phyloP scores from a whole-genome alignment of 768 basidiomycete genomes.

The Podaxis mareebaensis region DNA sequence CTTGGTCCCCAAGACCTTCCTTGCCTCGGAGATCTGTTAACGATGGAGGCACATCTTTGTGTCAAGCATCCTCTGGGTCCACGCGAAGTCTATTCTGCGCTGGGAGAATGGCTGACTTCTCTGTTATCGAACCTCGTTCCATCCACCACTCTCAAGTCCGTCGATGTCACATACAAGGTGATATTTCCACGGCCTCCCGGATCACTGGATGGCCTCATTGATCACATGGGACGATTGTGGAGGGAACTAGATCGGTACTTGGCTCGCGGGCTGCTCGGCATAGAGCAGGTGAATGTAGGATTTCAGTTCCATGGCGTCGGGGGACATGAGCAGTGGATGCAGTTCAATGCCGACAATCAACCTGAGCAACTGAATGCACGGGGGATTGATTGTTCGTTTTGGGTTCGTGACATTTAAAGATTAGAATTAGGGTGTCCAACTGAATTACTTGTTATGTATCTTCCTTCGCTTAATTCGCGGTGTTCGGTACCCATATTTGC shows the following conservation, averaged over 20 bases:
- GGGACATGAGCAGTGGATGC: constrained; percentile 12
- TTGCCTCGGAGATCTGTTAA: neutral
- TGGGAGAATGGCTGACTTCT: constrained; percentile 5
- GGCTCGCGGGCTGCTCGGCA: neutral
- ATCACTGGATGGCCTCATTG: neutral
- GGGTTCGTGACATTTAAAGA: constrained; percentile 15
- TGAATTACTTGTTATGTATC: neutral
- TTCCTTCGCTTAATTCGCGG: neutral
- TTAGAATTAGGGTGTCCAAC: neutral
- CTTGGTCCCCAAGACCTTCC: neutral
- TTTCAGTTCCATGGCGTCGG: constrained; percentile 11
- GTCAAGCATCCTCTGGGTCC: neutral
- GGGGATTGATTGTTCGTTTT: constrained; percentile 14
- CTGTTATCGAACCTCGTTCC: neutral
- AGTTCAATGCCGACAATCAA: constrained; percentile 11
- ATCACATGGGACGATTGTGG: constrained; percentile 5
- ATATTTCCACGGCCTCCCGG: neutral
- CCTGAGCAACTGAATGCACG: constrained; percentile 4
- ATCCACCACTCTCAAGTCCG: neutral
- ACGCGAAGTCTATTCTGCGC: neutral
- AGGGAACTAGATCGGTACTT: constrained; percentile 9
- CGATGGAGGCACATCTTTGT: neutral
- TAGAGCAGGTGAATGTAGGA: constrained; percentile 10
- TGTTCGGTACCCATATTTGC: neutral
- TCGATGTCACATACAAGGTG: constrained; percentile 9